Conservation (phyloP, 1,139 yeast genomes). For the Keqinozyma sinolaborantium region DNA sequence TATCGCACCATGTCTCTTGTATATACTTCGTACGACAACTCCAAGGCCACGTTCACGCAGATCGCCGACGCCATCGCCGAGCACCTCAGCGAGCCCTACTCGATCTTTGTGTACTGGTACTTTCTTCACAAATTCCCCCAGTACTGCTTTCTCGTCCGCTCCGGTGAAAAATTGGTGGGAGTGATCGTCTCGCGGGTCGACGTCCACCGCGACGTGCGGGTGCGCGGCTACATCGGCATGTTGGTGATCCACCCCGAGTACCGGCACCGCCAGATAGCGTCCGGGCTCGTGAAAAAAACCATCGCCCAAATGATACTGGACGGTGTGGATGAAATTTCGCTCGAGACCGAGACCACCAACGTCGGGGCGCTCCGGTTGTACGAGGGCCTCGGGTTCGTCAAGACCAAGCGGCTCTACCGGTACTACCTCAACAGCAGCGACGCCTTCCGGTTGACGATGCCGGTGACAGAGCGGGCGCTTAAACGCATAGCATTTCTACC, state of each 20-base stretch:
- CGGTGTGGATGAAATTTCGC: constrained; percentile 76
- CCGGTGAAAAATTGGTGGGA: constrained; percentile 49
- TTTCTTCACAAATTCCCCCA: constrained; percentile 47
- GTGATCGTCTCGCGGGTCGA: constrained; percentile 85
- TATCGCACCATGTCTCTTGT: no score
- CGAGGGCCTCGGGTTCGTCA: constrained; percentile 82
- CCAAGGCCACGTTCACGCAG: constrained; percentile 25
- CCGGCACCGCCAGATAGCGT: constrained; percentile 82
- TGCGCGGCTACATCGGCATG: constrained; percentile 95
- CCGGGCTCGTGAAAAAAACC: constrained; percentile 58
- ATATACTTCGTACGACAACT: no score
- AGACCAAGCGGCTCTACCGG: constrained; percentile 76
- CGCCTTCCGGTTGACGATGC: constrained; percentile 73
- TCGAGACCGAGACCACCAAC: constrained; percentile 89
- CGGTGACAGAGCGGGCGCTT: constrained; percentile 26
- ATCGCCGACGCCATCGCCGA: constrained; percentile 28
- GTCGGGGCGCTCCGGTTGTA: constrained; percentile 72
- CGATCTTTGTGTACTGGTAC: constrained; percentile 48
- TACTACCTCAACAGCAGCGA: constrained; percentile 91
- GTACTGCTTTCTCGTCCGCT: constrained; percentile 37
- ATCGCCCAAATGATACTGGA: constrained; percentile 62
- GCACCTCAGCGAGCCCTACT: constrained; percentile 45
- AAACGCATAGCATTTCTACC: constrained; percentile 29
- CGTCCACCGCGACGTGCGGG: constrained; percentile 65
- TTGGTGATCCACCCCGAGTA: constrained; percentile 71